Evolutionary conservation across 768 basidiomycete species (phyloP).

Genomic region (Agaricus bisporus): DNA sequence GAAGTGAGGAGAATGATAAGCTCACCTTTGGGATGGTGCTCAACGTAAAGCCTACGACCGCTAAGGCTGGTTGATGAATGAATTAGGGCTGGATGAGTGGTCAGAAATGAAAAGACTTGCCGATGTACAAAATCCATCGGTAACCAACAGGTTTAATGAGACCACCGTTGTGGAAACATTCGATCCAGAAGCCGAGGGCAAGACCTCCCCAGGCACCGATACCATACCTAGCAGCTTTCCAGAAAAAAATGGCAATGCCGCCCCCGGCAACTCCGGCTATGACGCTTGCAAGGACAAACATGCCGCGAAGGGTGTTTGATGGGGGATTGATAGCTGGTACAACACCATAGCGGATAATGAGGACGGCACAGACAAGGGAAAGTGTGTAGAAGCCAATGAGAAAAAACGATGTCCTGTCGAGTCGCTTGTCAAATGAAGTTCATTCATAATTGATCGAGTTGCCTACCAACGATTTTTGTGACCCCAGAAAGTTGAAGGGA

Average conservation of each 20-base stretch:
- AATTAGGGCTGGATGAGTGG: constrained; percentile 10
- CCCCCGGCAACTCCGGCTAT: constrained; percentile 84
- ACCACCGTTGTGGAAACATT: constrained; percentile 79
- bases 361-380: constrained; percentile 77
- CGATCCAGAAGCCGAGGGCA: constrained; percentile 80
- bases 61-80: constrained; percentile 42
- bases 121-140: constrained; percentile 88
- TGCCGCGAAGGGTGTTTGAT: constrained; percentile 69
- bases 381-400: constrained; percentile 88
- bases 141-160: constrained; percentile 71
- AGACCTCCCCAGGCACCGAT: constrained; percentile 86
- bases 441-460: constrained; percentile 13
- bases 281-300: constrained; percentile 80
- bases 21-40: constrained; percentile 73
- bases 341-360: constrained; percentile 87
- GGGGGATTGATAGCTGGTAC: constrained; percentile 81
- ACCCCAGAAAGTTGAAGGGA: constrained; percentile 87
- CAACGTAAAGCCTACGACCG: constrained; percentile 72
- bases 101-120: constrained; percentile 32
- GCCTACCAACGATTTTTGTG: constrained; percentile 92
- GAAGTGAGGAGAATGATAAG: constrained; percentile 14
- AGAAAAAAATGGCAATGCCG: constrained; percentile 86
- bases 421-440: constrained; percentile 7
- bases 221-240: constrained; percentile 82
- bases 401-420: constrained; percentile 83